These are phyloP conservation scores for Vitis cinerea DNA, from an alignment of 164 flowering plant species.

Conservation along the genomic window DNA sequence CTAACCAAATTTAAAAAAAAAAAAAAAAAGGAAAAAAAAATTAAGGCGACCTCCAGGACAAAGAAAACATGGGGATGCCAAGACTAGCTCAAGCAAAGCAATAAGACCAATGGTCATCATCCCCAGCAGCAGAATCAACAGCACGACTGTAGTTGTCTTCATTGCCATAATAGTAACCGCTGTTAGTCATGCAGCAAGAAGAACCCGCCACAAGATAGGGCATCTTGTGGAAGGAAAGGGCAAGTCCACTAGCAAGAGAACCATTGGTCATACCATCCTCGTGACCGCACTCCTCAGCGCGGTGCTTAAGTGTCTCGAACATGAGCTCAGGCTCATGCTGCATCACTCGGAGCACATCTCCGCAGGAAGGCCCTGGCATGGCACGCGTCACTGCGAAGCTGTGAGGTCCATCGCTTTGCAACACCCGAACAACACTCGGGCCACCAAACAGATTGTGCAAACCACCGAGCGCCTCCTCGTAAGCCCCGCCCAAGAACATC, in stretches of 20 bases:
- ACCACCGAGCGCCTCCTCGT: slow-evolving; percentile 99
- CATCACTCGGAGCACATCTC: slow-evolving; percentile 90
- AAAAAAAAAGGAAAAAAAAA: slow-evolving; percentile 5
- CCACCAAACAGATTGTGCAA: slow-evolving; percentile 96
- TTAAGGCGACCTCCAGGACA: slow-evolving; percentile 14
- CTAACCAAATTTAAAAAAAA: not conserved
- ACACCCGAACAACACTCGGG: slow-evolving; percentile 90
- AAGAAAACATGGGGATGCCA: not conserved
- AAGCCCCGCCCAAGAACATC: slow-evolving; percentile 99
- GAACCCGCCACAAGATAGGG: slow-evolving; percentile 57
- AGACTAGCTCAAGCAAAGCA: slow-evolving; percentile 55
- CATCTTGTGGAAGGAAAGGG: slow-evolving; percentile 75
- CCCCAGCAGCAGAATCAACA: slow-evolving; percentile 36
- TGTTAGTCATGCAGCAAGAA: slow-evolving; percentile 36
- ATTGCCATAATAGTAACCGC: slow-evolving; percentile 39
- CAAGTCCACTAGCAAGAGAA: slow-evolving; percentile 54
- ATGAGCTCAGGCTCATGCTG: slow-evolving; percentile 99
- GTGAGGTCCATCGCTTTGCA: slow-evolving; percentile 87
- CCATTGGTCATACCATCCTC: slow-evolving; percentile 22
- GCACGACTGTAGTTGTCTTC: slow-evolving; percentile 35
- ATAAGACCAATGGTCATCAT: slow-evolving; percentile 80
- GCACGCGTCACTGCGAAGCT: slow-evolving; percentile 89
- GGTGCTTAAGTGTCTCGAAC: slow-evolving; percentile 90
- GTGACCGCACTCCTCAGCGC: slow-evolving; percentile 59
- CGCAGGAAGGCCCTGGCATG: slow-evolving; percentile 73